These are phyloP conservation scores for Purpureocillium lavendulum DNA, from an alignment of 2,329 filamentous ascomycete species.

Conservation along the genomic window DNA sequence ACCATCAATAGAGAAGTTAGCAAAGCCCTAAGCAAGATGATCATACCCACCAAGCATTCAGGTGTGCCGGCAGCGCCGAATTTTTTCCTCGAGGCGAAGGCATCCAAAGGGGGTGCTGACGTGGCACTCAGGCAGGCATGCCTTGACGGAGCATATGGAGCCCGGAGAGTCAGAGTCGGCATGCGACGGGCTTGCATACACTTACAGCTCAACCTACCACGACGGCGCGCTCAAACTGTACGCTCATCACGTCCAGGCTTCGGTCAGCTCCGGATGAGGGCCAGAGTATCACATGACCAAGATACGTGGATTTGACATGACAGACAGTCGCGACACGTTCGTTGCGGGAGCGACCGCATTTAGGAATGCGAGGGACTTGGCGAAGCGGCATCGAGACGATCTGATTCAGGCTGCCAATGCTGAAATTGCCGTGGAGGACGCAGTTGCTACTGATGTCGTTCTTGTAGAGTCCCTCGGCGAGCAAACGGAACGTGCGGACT, in stretches of 20 bases:
- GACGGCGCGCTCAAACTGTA: conserved; percentile 24
- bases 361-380: conserved; percentile 27
- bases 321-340: conserved; percentile 16
- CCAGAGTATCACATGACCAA: conserved; percentile 31
- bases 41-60: too few species aligned
- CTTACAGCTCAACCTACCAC: conserved; percentile 26
- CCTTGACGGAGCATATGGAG: conserved; percentile 23
- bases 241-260: conserved; percentile 22
- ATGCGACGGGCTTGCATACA: conserved; percentile 29
- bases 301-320: conserved; percentile 18
- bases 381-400: conserved; percentile 24
- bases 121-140: conserved; percentile 25
- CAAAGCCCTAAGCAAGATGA: too few species aligned
- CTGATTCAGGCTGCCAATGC: conserved; percentile 22
- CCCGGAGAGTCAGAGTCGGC: conserved; percentile 13
- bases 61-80: conserved; percentile 24
- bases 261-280: conserved; percentile 16
- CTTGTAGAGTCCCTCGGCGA: too few species aligned
- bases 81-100: conserved; percentile 32
- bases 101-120: conserved; percentile 18
- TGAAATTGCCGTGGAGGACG: too few species aligned
- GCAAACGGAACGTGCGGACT: too few species aligned
- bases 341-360: conserved; percentile 24
- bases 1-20: too few species aligned
- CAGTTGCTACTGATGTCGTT: too few species aligned